Percentiles rank a stretch among this genome's conserved stretches.
phyloP scores from a whole-genome alignment of 208 protist species.

The Strigomonas culicis region DNA sequence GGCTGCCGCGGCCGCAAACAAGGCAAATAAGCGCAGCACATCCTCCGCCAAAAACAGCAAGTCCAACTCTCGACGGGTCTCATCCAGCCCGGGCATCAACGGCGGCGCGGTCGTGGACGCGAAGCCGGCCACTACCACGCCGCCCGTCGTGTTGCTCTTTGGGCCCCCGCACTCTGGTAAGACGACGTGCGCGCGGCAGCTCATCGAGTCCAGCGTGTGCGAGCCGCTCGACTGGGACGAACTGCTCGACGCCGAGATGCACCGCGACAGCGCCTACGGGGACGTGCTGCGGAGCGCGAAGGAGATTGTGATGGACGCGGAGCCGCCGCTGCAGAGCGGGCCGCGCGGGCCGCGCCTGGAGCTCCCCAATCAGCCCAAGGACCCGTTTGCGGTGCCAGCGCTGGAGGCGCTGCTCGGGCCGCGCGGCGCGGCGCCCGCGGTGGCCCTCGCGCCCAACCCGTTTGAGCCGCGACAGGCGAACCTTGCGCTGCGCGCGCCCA shows the following conservation, averaged over 20 bases:
- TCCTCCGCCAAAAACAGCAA: neutral
- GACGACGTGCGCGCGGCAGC: conserved; percentile 44
- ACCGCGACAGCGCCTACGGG: conserved; percentile 69
- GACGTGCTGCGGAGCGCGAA: conserved; percentile 52
- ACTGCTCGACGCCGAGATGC: conserved; percentile 47
- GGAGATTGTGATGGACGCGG: neutral
- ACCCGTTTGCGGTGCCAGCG: conserved; percentile 1
- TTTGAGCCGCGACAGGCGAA: conserved; percentile 4
- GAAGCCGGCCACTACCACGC: neutral
- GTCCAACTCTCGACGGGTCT: neutral
- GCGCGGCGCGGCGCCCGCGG: neutral
- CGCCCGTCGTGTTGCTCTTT: conserved; percentile 45
- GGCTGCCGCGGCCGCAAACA: neutral
- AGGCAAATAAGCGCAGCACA: neutral
- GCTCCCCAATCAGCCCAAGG: conserved; percentile 2
- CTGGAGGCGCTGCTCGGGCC: neutral
- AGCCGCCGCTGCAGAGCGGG: neutral
- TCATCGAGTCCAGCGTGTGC: conserved; percentile 26
- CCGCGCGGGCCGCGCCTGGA: neutral
- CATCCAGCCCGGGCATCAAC: neutral
- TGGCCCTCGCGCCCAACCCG: neutral
- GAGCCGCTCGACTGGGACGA: conserved; percentile 43
- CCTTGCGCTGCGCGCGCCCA: neutral
- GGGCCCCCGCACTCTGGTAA: conserved; percentile 81
- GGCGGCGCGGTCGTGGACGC: neutral